Evolutionary conservation across 2,329 filamentous ascomycete species (phyloP).

Genomic region (Gaeumannomyces tritici): DNA sequence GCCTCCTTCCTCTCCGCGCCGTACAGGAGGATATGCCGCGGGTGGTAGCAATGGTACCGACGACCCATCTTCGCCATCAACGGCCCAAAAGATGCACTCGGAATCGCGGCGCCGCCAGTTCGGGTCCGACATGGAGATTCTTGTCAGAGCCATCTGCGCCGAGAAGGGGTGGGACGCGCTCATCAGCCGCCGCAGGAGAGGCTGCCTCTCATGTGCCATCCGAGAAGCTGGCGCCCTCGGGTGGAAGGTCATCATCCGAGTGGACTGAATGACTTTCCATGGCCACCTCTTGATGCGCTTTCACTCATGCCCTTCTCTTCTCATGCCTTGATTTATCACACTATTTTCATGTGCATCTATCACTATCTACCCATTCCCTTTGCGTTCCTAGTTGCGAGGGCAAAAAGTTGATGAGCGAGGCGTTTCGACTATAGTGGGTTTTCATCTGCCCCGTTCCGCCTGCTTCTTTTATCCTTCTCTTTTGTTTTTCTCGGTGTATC

Average conservation of each 20-base stretch:
- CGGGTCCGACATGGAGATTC: slow-evolving; percentile 57
- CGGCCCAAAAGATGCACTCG: slow-evolving; percentile 43
- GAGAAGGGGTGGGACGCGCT: slow-evolving; percentile 67
- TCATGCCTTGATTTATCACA: background rate
- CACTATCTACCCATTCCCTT: background rate
- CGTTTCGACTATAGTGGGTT: background rate
- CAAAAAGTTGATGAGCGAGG: background rate
- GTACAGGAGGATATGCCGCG: background rate
- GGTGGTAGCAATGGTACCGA: background rate
- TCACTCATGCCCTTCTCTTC: background rate
- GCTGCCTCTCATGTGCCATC: slow-evolving; percentile 65
- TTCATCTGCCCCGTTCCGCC: background rate
- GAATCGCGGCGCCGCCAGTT: slow-evolving; percentile 48
- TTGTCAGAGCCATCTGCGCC: slow-evolving; percentile 64
- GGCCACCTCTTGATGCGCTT: background rate
- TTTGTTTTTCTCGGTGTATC: background rate
- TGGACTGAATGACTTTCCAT: slow-evolving; percentile 24
- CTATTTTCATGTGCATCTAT: background rate
- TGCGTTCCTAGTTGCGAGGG: background rate
- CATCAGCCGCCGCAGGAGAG: slow-evolving; percentile 55
- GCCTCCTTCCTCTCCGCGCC: background rate
- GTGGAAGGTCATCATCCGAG: slow-evolving; percentile 56
- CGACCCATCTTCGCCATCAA: slow-evolving; percentile 14
- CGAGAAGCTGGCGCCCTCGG: slow-evolving; percentile 64
- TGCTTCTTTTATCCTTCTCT: background rate